These are phyloP conservation scores for Raphanus hybrid DNA, from an alignment of 441 rosid species.

Conservation along the genomic window DNA sequence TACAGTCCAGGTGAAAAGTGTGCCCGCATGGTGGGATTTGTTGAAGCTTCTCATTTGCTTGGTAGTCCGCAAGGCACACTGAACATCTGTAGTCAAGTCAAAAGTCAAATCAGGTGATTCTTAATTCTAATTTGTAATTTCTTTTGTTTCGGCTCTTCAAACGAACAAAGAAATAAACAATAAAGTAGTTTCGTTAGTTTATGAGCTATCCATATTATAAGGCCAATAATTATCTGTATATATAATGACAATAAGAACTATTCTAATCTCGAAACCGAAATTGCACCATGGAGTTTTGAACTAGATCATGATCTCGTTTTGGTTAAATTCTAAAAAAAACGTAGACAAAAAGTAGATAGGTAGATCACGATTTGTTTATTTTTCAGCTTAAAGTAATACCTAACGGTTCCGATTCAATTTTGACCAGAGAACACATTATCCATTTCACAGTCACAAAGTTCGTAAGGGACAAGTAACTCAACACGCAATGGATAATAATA, in stretches of 20 bases:
- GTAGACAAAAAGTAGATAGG: background rate
- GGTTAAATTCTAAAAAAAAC: background rate
- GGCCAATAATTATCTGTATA: slow-evolving; percentile 14
- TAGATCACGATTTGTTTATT: background rate
- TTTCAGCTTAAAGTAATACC: background rate
- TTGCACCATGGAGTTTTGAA: background rate
- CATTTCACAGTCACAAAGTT: slow-evolving; percentile 1
- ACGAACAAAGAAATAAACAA: slow-evolving; percentile 53
- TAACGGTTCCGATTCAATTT: slow-evolving; percentile 5
- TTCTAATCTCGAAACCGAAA: background rate
- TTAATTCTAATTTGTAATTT: slow-evolving; percentile 32
- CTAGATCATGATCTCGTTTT: background rate
- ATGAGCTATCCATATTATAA: slow-evolving; percentile 2
- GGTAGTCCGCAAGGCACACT: slow-evolving; percentile 85
- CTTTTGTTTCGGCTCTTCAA: slow-evolving; percentile 59
- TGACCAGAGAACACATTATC: background rate
- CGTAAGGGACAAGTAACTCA: slow-evolving; percentile 2
- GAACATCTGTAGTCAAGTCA: slow-evolving; percentile 61
- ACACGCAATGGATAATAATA: background rate
- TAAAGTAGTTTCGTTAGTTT: slow-evolving; percentile 8
- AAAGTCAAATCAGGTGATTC: slow-evolving; percentile 20
- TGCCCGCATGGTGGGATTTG: slow-evolving; percentile 82
- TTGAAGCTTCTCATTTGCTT: slow-evolving; percentile 76
- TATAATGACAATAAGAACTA: slow-evolving; percentile 3
- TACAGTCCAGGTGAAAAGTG: slow-evolving; percentile 87